These are phyloP conservation scores for Thielaviopsis cerberus DNA, from an alignment of 2,329 filamentous ascomycete genomes.

Conservation along the genomic window DNA sequence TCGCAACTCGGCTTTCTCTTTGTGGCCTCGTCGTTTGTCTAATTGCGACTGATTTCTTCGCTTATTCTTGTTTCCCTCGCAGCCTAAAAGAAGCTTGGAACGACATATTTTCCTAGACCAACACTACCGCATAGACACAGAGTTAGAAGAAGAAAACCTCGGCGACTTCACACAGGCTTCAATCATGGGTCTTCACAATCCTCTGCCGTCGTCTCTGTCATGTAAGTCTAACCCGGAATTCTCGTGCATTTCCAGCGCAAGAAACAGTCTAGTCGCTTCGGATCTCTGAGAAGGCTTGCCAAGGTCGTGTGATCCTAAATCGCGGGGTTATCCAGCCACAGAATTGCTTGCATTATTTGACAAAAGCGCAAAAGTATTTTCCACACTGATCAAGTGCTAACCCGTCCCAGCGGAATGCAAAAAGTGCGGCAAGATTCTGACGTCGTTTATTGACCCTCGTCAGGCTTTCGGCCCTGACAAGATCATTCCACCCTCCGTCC, in stretches of 20 bases:
- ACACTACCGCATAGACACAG: neutral
- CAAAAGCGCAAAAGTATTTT: neutral
- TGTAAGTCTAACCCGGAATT: conserved; percentile 36
- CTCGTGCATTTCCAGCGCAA: no score
- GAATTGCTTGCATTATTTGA: no score
- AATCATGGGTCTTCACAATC: conserved; percentile 46
- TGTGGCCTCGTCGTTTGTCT: neutral
- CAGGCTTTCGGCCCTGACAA: conserved; percentile 94
- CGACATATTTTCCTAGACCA: neutral
- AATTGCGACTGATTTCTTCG: neutral
- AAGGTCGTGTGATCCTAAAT: neutral
- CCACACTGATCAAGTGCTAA: neutral
- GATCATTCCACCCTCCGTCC: conserved; percentile 77
- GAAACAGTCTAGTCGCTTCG: no score
- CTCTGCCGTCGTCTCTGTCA: conserved; percentile 46
- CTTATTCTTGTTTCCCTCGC: neutral
- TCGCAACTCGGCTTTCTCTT: neutral
- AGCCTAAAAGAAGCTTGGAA: neutral
- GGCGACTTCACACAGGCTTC: no score
- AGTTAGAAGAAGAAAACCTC: neutral
- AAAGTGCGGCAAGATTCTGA: conserved; percentile 89
- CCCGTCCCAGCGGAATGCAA: conserved; percentile 69
- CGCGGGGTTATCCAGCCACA: neutral
- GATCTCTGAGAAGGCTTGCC: no score
- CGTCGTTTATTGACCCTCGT: conserved; percentile 82